Evolutionary conservation across 331 rosid species (phyloP).

Genomic region (Pyracantha coccinea): DNA sequence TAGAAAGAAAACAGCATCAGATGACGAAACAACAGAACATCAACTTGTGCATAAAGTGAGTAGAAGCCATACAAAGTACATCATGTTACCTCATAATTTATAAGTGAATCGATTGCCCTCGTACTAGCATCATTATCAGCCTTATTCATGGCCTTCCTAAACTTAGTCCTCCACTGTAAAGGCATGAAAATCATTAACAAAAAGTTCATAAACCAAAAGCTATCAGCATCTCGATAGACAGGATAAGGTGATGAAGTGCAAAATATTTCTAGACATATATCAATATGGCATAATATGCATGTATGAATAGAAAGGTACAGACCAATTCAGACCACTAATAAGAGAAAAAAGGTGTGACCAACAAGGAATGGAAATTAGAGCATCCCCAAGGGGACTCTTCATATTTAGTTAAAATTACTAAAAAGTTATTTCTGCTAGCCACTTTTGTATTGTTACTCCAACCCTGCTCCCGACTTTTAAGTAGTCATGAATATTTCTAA

Average conservation of each 20-base stretch:
- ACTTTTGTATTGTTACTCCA: neutral
- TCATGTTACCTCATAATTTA: slow-evolving; percentile 81
- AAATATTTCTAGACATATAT: neutral
- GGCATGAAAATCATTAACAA: slow-evolving; percentile 11
- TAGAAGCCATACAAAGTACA: neutral
- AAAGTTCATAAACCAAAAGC: neutral
- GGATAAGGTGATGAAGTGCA: neutral
- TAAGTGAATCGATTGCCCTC: slow-evolving; percentile 83
- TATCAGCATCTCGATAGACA: neutral
- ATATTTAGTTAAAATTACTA: neutral
- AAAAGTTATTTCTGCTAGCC: neutral
- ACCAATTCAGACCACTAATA: neutral
- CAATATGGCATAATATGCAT: neutral
- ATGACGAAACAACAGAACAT: neutral
- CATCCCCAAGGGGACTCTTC: neutral
- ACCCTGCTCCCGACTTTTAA: neutral
- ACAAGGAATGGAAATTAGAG: neutral
- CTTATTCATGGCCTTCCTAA: slow-evolving; percentile 90
- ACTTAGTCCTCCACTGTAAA: slow-evolving; percentile 97
- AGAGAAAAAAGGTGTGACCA: neutral
- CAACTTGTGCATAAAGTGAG: neutral
- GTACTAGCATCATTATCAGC: slow-evolving; percentile 95
- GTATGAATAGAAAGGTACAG: neutral
- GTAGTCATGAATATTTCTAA: neutral
- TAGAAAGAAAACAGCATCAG: slow-evolving; percentile 3